Conservation (phyloP, 768 basidiomycete genomes). For the Russula virescens region DNA sequence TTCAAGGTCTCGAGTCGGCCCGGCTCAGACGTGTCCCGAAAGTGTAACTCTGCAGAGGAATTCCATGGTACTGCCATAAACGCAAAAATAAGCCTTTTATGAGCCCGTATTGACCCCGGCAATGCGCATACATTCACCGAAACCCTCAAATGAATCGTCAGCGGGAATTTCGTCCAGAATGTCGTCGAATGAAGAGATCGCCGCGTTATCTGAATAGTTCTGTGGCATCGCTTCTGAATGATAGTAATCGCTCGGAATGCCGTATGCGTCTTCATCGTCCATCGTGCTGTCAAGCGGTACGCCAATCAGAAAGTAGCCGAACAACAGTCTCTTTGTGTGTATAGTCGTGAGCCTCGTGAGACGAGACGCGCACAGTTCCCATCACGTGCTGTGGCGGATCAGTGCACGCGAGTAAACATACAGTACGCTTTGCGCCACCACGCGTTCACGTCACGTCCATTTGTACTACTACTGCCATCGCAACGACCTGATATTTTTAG, state of each 20-base stretch:
- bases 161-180: neutral
- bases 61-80: neutral
- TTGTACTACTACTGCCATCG: neutral
- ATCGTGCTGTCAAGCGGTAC: neutral
- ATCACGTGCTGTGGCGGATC: conserved; percentile 17
- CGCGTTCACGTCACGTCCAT: conserved; percentile 5
- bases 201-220: neutral
- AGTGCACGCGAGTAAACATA: conserved; percentile 3
- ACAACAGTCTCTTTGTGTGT: too few species aligned
- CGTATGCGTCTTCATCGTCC: conserved; percentile 13
- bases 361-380: conserved; percentile 13
- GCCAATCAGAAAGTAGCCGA: neutral
- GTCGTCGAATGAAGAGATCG: conserved; percentile 1
- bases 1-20: neutral
- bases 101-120: neutral
- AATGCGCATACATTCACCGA: conserved; percentile 15
- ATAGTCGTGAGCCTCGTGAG: too few species aligned
- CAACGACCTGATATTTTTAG: neutral
- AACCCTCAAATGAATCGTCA: neutral
- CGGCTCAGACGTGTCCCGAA: neutral
- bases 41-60: neutral
- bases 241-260: conserved; percentile 7
- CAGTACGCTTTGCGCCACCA: neutral
- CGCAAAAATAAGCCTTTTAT: neutral
- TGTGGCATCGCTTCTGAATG: neutral